These are phyloP conservation scores for Falciphora oryzae DNA, from an alignment of 2,329 filamentous ascomycete species.

Conservation along the genomic window DNA sequence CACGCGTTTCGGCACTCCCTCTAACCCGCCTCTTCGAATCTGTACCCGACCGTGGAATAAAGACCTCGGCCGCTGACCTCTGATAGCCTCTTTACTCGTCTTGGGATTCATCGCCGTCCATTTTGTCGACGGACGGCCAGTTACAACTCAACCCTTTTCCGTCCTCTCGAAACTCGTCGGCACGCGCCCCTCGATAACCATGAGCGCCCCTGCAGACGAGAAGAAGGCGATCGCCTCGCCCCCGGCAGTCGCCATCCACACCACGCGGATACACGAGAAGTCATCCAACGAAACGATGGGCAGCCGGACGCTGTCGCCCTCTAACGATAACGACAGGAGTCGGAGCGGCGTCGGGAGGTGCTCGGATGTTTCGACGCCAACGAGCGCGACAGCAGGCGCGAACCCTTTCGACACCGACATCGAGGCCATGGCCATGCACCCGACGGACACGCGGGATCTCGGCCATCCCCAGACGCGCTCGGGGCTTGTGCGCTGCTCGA, in stretches of 20 bases:
- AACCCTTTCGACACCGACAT: slow-evolving; percentile 55
- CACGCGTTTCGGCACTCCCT: neutral
- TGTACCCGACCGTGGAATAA: neutral
- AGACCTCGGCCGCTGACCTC: neutral
- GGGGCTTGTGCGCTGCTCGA: slow-evolving; percentile 28
- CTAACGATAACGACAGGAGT: neutral
- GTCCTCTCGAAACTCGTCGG: neutral
- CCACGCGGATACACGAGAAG: slow-evolving; percentile 15
- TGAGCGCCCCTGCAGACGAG: neutral
- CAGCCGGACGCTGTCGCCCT: slow-evolving; percentile 18
- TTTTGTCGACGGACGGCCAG: neutral
- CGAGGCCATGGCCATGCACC: slow-evolving; percentile 36
- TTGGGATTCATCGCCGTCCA: neutral
- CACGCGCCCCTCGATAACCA: neutral
- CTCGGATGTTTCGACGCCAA: slow-evolving; percentile 37
- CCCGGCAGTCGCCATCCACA: neutral
- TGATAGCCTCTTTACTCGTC: neutral
- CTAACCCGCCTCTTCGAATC: neutral
- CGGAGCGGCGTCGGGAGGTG: slow-evolving; percentile 12
- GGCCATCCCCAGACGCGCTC: slow-evolving; percentile 31
- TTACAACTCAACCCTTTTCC: neutral
- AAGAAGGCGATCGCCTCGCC: slow-evolving; percentile 4
- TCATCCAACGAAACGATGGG: slow-evolving; percentile 20
- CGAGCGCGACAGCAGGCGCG: slow-evolving; percentile 30
- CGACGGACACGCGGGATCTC: slow-evolving; percentile 19